Percentiles rank a stretch among this genome's conserved stretches.
phyloP scores from a whole-genome alignment of 2,329 filamentous ascomycete species.

The Emericellopsis atlantica region DNA sequence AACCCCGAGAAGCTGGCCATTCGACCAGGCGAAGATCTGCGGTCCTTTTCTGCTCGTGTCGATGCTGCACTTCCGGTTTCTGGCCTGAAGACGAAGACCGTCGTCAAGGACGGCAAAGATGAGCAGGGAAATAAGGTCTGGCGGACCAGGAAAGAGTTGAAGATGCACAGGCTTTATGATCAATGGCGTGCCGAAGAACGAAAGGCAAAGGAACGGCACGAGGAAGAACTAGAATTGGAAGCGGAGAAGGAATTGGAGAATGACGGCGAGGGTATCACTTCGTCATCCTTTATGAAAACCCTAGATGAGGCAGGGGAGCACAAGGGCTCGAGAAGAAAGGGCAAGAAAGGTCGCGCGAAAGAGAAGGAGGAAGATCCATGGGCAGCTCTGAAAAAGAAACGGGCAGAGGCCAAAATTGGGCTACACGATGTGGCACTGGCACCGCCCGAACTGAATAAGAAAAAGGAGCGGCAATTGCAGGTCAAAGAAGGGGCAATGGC shows the following conservation, averaged over 20 bases:
- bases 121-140: slow-evolving; percentile 53
- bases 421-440: slow-evolving; percentile 55
- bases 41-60: slow-evolving; percentile 72
- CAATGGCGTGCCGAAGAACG: slow-evolving; percentile 61
- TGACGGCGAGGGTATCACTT: slow-evolving; percentile 35
- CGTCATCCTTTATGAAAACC: slow-evolving; percentile 28
- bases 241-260: slow-evolving; percentile 51
- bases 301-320: slow-evolving; percentile 19
- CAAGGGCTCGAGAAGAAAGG: slow-evolving; percentile 20
- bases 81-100: slow-evolving; percentile 51
- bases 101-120: slow-evolving; percentile 45
- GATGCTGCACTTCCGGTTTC: slow-evolving; percentile 71
- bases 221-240: slow-evolving; percentile 52
- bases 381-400: slow-evolving; percentile 57
- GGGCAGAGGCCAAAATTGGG: slow-evolving; percentile 39
- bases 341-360: slow-evolving; percentile 27
- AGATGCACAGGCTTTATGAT: slow-evolving; percentile 68
- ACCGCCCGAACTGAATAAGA: slow-evolving; percentile 58
- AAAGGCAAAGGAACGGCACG: slow-evolving; percentile 48
- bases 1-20: slow-evolving; percentile 48
- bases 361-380: slow-evolving; percentile 62
- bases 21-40: slow-evolving; percentile 68
- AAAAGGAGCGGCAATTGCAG: slow-evolving; percentile 17
- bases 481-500: slow-evolving; percentile 17
- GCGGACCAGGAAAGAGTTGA: slow-evolving; percentile 72